Conservation (phyloP, 805 yeast genomes). For the Candida ortonii region DNA sequence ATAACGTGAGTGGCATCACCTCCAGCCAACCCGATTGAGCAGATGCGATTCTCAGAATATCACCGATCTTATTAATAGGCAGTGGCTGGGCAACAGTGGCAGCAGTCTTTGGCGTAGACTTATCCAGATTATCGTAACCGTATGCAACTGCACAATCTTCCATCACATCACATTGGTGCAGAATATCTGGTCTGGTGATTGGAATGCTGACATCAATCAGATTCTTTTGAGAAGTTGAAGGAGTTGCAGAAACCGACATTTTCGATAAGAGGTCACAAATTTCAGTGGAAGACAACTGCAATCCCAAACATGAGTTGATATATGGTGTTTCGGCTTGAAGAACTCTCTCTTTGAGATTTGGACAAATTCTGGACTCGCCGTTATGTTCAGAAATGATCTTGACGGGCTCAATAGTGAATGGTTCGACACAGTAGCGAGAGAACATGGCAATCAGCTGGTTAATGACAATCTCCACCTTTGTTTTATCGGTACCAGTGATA, state of each 20-base stretch:
- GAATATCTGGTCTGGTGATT: slow-evolving; percentile 90
- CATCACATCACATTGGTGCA: slow-evolving; percentile 97
- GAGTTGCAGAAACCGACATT: slow-evolving; percentile 74
- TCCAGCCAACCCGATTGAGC: slow-evolving; percentile 96
- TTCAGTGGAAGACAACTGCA: slow-evolving; percentile 64
- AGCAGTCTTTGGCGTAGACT: slow-evolving; percentile 72
- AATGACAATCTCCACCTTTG: slow-evolving; percentile 90
- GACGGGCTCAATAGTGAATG: slow-evolving; percentile 89
- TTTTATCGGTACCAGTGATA: slow-evolving; percentile 90
- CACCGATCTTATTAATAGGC: slow-evolving; percentile 87
- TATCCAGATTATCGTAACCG: slow-evolving; percentile 86
- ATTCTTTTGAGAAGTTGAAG: slow-evolving; percentile 45
- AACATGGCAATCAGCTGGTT: slow-evolving; percentile 95
- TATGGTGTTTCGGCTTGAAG: slow-evolving; percentile 75
- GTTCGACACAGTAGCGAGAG: slow-evolving; percentile 75
- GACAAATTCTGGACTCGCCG: slow-evolving; percentile 69
- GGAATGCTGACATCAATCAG: slow-evolving; percentile 73
- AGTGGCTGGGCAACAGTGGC: slow-evolving; percentile 83
- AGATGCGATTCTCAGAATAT: slow-evolving; percentile 84
- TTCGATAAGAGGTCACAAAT: slow-evolving; percentile 66
- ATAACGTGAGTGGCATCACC: slow-evolving; percentile 90
- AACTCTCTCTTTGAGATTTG: slow-evolving; percentile 64
- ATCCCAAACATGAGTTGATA: slow-evolving; percentile 92
- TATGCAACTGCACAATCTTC: slow-evolving; percentile 97
- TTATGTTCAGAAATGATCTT: slow-evolving; percentile 81